These are phyloP conservation scores for Lepraria neglecta DNA, from an alignment of 495 filamentous ascomycete genomes.

Conservation along the genomic window DNA sequence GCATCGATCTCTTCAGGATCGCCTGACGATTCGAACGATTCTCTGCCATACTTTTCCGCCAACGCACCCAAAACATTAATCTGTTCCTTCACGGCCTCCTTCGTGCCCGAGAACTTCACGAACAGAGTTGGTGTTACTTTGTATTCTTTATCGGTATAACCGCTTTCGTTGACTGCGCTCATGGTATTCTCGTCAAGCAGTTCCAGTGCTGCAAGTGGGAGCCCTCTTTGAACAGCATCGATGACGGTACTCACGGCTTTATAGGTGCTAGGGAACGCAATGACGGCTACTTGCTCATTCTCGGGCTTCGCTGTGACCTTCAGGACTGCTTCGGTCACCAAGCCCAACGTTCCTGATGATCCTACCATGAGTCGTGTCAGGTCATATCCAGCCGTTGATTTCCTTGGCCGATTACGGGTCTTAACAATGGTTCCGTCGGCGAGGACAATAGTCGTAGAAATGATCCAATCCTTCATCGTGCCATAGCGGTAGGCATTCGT, in stretches of 20 bases:
- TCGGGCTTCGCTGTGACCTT: slow-evolving; percentile 59
- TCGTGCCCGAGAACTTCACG: slow-evolving; percentile 61
- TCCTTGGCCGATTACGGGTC: slow-evolving; percentile 58
- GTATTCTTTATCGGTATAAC: slow-evolving; percentile 50
- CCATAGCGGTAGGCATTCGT: slow-evolving; percentile 65
- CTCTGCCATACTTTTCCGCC: slow-evolving; percentile 42
- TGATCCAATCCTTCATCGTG: slow-evolving; percentile 65
- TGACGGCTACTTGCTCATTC: slow-evolving; percentile 56
- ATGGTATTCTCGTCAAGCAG: slow-evolving; percentile 62
- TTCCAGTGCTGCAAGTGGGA: slow-evolving; percentile 58
- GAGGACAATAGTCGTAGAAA: slow-evolving; percentile 57
- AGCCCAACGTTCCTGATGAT: slow-evolving; percentile 58
- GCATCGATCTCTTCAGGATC: slow-evolving; percentile 50
- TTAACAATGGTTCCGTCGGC: slow-evolving; percentile 62
- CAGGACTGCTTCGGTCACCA: slow-evolving; percentile 58
- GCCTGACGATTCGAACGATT: slow-evolving; percentile 55
- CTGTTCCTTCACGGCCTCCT: slow-evolving; percentile 53
- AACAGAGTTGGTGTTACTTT: slow-evolving; percentile 58
- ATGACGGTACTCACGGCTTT: slow-evolving; percentile 55
- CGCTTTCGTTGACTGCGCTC: slow-evolving; percentile 57
- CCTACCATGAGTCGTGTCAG: slow-evolving; percentile 58
- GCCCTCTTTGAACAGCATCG: slow-evolving; percentile 53
- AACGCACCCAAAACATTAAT: slow-evolving; percentile 51
- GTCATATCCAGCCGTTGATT: slow-evolving; percentile 62
- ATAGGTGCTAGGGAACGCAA: slow-evolving; percentile 51